These are phyloP conservation scores for Linaria vulgaris DNA, from an alignment of 257 asterid species.

Conservation along the genomic window DNA sequence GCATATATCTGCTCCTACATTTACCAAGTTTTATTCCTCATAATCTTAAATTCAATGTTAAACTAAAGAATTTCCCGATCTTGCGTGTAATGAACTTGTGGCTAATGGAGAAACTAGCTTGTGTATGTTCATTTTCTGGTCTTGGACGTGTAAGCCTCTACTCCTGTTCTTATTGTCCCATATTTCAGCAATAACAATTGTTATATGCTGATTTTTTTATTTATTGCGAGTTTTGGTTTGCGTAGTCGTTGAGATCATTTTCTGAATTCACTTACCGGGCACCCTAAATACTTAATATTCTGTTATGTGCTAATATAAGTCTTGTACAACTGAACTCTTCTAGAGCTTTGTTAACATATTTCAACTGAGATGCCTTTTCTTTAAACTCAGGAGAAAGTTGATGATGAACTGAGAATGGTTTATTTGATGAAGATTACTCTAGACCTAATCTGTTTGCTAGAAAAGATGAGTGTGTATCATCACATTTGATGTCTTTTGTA, in stretches of 20 bases:
- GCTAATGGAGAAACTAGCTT: background rate
- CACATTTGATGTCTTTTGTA: constrained; percentile 1
- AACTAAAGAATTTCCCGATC: background rate
- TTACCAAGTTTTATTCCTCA: background rate
- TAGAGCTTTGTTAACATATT: constrained; percentile 4
- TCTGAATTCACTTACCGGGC: constrained; percentile 11
- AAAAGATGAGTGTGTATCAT: constrained; percentile 9
- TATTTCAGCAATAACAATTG: background rate
- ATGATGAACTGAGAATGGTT: background rate
- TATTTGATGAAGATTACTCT: background rate
- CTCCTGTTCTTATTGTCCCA: background rate
- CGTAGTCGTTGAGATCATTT: background rate
- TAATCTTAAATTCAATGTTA: background rate
- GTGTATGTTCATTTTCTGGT: background rate
- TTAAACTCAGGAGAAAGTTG: constrained; percentile 3
- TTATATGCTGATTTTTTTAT: background rate
- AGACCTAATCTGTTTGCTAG: constrained; percentile 14
- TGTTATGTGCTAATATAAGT: constrained; percentile 16
- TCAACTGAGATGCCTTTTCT: constrained; percentile 1
- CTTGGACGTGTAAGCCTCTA: background rate
- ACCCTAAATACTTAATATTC: constrained; percentile 12
- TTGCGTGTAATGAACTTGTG: background rate
- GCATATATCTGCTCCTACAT: background rate
- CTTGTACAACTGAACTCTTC: constrained; percentile 7
- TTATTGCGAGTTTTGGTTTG: background rate